These are phyloP conservation scores for Dactylorhiza incarnata DNA, from an alignment of 106 monocot genomes.

Conservation along the genomic window DNA sequence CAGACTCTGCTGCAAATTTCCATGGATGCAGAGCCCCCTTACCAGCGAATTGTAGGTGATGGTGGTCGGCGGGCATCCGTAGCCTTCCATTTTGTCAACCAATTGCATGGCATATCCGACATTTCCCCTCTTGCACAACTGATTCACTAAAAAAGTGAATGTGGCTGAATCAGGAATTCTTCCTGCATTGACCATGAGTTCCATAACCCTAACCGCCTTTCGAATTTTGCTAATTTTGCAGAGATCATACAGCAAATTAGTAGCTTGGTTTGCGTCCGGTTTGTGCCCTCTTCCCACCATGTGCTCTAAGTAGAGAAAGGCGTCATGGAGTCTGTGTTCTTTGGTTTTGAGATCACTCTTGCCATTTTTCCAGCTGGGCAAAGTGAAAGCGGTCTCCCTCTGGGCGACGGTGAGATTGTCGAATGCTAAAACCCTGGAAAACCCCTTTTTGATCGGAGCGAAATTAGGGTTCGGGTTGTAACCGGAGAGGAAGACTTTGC, in stretches of 20 bases:
- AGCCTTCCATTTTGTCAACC: slow-evolving; percentile 67
- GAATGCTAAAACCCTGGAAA: slow-evolving; percentile 20
- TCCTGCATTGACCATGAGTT: slow-evolving; percentile 43
- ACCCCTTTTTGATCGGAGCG: slow-evolving; percentile 18
- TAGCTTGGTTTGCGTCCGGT: slow-evolving; percentile 41
- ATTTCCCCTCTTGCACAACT: slow-evolving; percentile 71
- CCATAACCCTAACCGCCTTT: slow-evolving; percentile 71
- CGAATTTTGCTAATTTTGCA: slow-evolving; percentile 62
- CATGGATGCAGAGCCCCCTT: slow-evolving; percentile 65
- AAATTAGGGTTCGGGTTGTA: slow-evolving; percentile 16
- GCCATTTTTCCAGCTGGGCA: slow-evolving; percentile 47
- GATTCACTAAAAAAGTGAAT: slow-evolving; percentile 61
- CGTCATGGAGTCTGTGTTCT: slow-evolving; percentile 57
- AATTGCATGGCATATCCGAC: slow-evolving; percentile 88
- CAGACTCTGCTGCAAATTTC: slow-evolving; percentile 51
- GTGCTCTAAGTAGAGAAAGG: slow-evolving; percentile 59
- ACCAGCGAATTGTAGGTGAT: slow-evolving; percentile 69
- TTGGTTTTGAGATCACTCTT: slow-evolving; percentile 38
- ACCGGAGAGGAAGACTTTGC: slow-evolving; percentile 16
- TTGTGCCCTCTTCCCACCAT: slow-evolving; percentile 59
- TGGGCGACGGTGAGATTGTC: slow-evolving; percentile 17
- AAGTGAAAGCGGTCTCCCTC: slow-evolving; percentile 25
- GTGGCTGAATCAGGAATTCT: slow-evolving; percentile 29
- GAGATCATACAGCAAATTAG: slow-evolving; percentile 57
- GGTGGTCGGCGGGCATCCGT: slow-evolving; percentile 49